A percentile compares a stretch with the other conserved stretches of the same genome.
Evolutionary conservation across 2,329 filamentous ascomycete species (phyloP).

Genomic region (Elsinoe arachidis): DNA sequence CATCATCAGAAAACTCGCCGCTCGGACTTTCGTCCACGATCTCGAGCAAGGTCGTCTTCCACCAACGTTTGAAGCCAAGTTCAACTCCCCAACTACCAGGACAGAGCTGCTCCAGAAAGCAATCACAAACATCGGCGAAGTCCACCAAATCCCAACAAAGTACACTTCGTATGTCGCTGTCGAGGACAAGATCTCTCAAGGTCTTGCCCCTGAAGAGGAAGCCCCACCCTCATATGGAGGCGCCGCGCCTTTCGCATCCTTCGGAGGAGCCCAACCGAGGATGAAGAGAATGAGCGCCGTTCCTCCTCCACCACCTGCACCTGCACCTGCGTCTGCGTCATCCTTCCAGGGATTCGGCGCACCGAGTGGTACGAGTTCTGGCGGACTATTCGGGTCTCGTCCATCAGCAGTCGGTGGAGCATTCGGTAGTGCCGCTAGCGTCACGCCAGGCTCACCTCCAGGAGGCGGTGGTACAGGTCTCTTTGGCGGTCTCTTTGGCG

Average conservation of each 20-base stretch:
- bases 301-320: background rate
- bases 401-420: too few species aligned
- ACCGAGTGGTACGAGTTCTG: too few species aligned
- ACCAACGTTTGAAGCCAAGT: slow-evolving; percentile 27
- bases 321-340: background rate
- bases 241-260: too few species aligned
- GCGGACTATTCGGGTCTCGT: too few species aligned
- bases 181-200: slow-evolving; percentile 30
- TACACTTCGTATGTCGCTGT: slow-evolving; percentile 68
- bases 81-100: slow-evolving; percentile 32
- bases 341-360: background rate
- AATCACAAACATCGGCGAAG: slow-evolving; percentile 55
- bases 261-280: too few species aligned
- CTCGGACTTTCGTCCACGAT: slow-evolving; percentile 58
- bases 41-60: slow-evolving; percentile 64
- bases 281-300: background rate
- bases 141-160: slow-evolving; percentile 59
- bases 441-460: too few species aligned
- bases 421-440: too few species aligned
- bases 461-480: slow-evolving; percentile 4
- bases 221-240: too few species aligned
- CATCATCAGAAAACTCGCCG: slow-evolving; percentile 62
- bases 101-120: slow-evolving; percentile 49
- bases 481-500: slow-evolving; percentile 8
- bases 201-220: background rate